Percentiles rank a stretch among this genome's conserved stretches.
Evolutionary conservation across 352 stramenopile species (phyloP).

Genomic region (Globisporangium splendens): DNA sequence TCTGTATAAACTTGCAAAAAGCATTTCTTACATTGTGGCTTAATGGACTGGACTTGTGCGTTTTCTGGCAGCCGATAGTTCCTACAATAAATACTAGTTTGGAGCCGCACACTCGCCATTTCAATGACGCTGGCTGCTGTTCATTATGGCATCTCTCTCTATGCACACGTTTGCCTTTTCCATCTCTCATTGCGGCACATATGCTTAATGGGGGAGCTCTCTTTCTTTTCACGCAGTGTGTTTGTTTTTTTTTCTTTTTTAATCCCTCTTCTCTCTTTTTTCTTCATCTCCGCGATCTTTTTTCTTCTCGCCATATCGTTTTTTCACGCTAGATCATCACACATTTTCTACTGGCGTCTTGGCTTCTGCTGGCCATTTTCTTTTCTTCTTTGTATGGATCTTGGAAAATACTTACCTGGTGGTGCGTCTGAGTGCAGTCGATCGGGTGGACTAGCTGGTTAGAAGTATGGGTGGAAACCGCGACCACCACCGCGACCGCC

Average conservation of each 20-base stretch:
- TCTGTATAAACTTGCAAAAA: too few relatives aligned
- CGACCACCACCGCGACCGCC: constrained; percentile 66
- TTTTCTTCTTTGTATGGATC: constrained; percentile 14
- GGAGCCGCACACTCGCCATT: not conserved
- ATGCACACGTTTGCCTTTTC: not conserved
- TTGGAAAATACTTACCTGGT: constrained; percentile 9
- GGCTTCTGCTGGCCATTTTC: constrained; percentile 2
- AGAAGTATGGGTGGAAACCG: constrained; percentile 76
- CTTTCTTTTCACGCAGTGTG: constrained; percentile 21
- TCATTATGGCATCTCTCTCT: not conserved
- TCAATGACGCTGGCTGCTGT: not conserved
- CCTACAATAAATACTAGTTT: not conserved
- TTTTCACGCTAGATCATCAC: not conserved
- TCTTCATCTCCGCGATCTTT: constrained; percentile 15
- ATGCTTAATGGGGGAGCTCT: constrained; percentile 6
- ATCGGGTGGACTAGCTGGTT: not conserved
- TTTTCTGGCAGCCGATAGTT: not conserved
- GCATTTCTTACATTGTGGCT: not conserved
- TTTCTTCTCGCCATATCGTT: constrained; percentile 12
- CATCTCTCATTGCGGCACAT: not conserved
- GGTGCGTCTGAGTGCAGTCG: not conserved
- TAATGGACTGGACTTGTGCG: not conserved
- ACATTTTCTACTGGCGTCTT: not conserved
- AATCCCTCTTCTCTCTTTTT: constrained; percentile 26
- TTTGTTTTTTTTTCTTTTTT: constrained; percentile 24